Conservation (phyloP, 345 rosid species). For the Lagerstroemia speciosa region DNA sequence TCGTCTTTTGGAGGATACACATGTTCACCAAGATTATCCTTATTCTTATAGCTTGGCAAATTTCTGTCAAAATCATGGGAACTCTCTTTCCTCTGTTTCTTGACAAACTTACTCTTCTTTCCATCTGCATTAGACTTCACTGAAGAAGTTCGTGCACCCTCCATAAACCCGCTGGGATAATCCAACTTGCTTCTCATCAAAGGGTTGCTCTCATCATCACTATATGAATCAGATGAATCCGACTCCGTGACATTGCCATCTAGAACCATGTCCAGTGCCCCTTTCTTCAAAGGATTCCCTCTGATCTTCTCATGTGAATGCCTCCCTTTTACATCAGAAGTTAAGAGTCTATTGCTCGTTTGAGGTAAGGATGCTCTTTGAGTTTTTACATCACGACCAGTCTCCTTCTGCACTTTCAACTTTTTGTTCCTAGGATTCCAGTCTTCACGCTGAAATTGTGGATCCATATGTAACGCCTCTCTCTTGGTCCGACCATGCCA, state of each 20-base stretch:
- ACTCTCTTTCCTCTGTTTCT: constrained; percentile 35
- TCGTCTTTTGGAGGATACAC: constrained; percentile 25
- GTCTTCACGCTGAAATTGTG: constrained; percentile 43
- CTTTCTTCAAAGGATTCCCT: constrained; percentile 42
- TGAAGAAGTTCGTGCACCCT: constrained; percentile 37
- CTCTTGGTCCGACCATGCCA: constrained; percentile 40
- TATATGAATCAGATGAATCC: constrained; percentile 58
- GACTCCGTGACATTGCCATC: constrained; percentile 77
- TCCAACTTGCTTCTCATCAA: constrained; percentile 39
- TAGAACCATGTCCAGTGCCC: constrained; percentile 30
- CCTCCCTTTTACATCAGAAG: constrained; percentile 46
- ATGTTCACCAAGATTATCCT: constrained; percentile 30
- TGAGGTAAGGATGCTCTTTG: constrained; percentile 45
- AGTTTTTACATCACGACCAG: constrained; percentile 39
- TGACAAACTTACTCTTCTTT: constrained; percentile 31
- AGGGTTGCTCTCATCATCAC: constrained; percentile 46
- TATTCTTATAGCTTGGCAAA: constrained; percentile 23
- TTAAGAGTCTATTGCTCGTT: constrained; percentile 43
- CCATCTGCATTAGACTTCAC: constrained; percentile 36
- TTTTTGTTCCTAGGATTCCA: constrained; percentile 58
- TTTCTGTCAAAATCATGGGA: constrained; percentile 33
- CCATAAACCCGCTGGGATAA: constrained; percentile 32
- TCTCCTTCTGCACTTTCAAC: constrained; percentile 46
- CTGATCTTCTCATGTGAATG: constrained; percentile 49
- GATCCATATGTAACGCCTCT: constrained; percentile 39